Evolutionary conservation across 495 filamentous ascomycete species (phyloP).

Genomic region (Annulohypoxylon maeteangense): DNA sequence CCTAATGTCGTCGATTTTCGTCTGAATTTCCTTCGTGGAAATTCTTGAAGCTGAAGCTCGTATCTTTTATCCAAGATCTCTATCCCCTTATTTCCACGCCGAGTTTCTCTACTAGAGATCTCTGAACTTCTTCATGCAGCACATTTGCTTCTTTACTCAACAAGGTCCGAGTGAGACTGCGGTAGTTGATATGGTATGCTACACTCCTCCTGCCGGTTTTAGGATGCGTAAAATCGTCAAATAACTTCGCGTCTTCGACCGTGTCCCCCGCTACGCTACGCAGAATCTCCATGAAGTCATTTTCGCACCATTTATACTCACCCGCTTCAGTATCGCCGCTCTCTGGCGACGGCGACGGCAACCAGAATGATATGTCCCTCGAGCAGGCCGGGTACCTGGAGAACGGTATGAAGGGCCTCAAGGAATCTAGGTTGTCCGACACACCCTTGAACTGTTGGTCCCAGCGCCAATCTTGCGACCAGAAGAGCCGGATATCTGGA

Average conservation of each 20-base stretch:
- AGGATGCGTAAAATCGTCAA: constrained; percentile 90
- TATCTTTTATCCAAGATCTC: not conserved
- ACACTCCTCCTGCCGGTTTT: constrained; percentile 82
- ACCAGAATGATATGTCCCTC: constrained; percentile 96
- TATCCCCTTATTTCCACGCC: constrained; percentile 82
- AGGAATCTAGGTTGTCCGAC: constrained; percentile 55
- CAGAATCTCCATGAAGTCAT: constrained; percentile 96
- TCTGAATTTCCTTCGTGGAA: not conserved
- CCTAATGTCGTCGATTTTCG: not conserved
- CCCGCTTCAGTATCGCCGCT: constrained; percentile 61
- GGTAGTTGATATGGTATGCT: constrained; percentile 93
- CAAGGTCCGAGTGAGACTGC: constrained; percentile 88
- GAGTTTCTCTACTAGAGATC: constrained; percentile 70
- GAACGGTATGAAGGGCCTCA: constrained; percentile 82
- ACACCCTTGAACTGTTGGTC: constrained; percentile 77
- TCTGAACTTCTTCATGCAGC: constrained; percentile 73
- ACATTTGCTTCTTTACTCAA: constrained; percentile 80
- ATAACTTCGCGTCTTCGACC: constrained; percentile 84
- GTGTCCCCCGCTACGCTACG: constrained; percentile 80
- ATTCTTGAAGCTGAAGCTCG: not conserved
- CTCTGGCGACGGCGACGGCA: constrained; percentile 66
- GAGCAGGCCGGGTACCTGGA: constrained; percentile 88
- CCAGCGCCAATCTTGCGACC: constrained; percentile 87
- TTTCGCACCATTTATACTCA: constrained; percentile 77
- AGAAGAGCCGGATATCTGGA: constrained; percentile 97